Evolutionary conservation across 805 yeast species (phyloP).

Genomic region (Ascoidea asiatica): DNA sequence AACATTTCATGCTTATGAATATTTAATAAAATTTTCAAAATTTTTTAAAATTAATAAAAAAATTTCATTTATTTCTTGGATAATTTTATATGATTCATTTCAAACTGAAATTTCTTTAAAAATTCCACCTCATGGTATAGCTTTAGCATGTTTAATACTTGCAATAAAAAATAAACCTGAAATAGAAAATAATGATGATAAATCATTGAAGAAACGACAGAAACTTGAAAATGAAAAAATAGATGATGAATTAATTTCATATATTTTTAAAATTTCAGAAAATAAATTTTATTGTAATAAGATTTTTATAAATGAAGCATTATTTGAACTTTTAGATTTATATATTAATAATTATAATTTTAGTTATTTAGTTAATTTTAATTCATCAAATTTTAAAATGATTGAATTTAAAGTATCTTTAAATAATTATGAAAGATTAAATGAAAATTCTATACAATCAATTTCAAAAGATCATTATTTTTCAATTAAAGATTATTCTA

Average conservation of each 20-base stretch:
- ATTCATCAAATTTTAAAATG: conserved; percentile 22
- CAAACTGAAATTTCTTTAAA: conserved; percentile 55
- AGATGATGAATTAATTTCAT: conserved; percentile 4
- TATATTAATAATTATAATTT: conserved; percentile 43
- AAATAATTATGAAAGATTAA: conserved; percentile 21
- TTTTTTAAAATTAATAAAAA: conserved; percentile 30
- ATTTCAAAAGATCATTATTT: conserved; percentile 31
- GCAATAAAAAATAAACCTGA: no score
- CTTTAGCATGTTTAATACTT: conserved; percentile 52
- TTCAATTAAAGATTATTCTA: conserved; percentile 24
- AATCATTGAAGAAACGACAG: conserved; percentile 13
- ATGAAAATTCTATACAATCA: conserved; percentile 13
- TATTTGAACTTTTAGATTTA: conserved; percentile 43
- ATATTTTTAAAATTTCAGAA: conserved; percentile 12
- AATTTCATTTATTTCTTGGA: conserved; percentile 50
- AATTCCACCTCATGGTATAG: conserved; percentile 64
- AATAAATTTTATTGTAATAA: conserved; percentile 18
- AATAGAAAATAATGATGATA: conserved; percentile 21
- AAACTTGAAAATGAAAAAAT: conserved; percentile 4
- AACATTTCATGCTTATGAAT: conserved; percentile 50
- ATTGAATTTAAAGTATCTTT: conserved; percentile 32
- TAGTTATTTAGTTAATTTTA: conserved; percentile 30
- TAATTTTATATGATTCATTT: conserved; percentile 60
- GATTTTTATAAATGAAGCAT: conserved; percentile 28
- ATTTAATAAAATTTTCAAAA: conserved; percentile 48